Base-by-base conservation (phyloP, 176 grass and related monocot genomes). In the Cymbopogon citratus region DNA sequence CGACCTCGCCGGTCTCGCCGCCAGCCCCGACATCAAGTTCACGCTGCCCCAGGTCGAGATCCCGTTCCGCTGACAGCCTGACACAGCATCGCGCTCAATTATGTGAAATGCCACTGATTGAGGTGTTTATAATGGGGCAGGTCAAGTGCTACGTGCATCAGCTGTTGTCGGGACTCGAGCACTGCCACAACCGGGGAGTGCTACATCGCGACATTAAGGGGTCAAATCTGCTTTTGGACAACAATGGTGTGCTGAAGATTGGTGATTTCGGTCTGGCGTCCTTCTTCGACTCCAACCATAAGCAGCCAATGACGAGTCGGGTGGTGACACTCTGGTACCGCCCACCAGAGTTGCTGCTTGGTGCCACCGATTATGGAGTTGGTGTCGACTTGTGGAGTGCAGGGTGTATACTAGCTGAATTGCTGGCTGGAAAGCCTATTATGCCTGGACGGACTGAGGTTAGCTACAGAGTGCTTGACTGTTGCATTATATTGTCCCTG, bases 111-210 rank as follows among this genome's bases (percentile, higher is more conserved):
- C 5, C 13, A 23, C 69, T 76, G 64, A 84, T 16, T 39, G 63
- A 77, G 71, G 18, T 87, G 33, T 67, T 75, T 82, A 14, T 91
- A 49, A 38, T 4, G 28, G 12, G 19, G 46, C 93, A 95, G 90
- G 87, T 95, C 77, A 95, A 95, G 83, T 95, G 93, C 63, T 95
- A 95, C 57, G 91, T 95, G 87, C 93, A 95, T 63, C 93, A 95
- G 79, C 21, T 95, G 18, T 59, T 95, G 45, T 95, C 93, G 34
- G 93, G 93, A 19, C 71, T 95, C 11, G 93, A 95, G 81, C 93
- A 95, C 48, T 95, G 93, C 74, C 93, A 95, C 75, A 83, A 89
- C 35, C 66, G 29, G 66, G 92, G 93, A 26, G 93, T 92, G 36
- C 49, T 95, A 65, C 93, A 95, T 29, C 89, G 93, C 2, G 93